Evolutionary conservation across 495 filamentous ascomycete species (phyloP).

Genomic region (Podospora fimiseda): DNA sequence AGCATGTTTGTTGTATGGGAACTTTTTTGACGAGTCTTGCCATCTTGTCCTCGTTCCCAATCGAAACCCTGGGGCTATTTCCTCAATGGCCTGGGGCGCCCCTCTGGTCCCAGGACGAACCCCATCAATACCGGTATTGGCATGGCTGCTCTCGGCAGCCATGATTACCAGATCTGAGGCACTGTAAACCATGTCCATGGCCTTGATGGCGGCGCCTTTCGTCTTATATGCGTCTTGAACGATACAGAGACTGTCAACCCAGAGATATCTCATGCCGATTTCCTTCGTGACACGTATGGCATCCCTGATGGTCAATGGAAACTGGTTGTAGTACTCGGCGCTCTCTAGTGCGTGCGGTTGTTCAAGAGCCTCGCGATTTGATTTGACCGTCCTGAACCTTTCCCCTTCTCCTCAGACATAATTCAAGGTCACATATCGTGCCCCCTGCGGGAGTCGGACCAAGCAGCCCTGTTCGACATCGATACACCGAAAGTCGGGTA

Average conservation of each 20-base stretch:
- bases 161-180: constrained; percentile 21
- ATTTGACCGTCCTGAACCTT: constrained; percentile 1
- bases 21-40: not conserved
- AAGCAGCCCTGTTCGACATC: constrained; percentile 12
- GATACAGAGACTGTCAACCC: constrained; percentile 35
- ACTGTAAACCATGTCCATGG: constrained; percentile 26
- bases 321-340: not conserved
- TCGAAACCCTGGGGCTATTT: constrained; percentile 13
- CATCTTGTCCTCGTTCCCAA: constrained; percentile 2
- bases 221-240: constrained; percentile 14
- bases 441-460: not conserved
- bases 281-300: constrained; percentile 16
- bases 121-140: constrained; percentile 11
- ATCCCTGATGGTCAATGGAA: constrained; percentile 24
- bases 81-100: constrained; percentile 7
- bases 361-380: not conserved
- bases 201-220: not conserved
- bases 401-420: constrained; percentile 18
- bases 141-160: constrained; percentile 11
- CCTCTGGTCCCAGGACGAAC: constrained; percentile 7
- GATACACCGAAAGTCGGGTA: constrained; percentile 10
- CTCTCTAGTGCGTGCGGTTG: not conserved
- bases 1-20: constrained; percentile 3
- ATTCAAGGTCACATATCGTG: constrained; percentile 19
- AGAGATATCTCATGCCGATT: constrained; percentile 31